Evolutionary conservation across 495 filamentous ascomycete species (phyloP), one percentile per base, ranked within the genome.

Genomic region (Bryoglossum gracile): DNA sequence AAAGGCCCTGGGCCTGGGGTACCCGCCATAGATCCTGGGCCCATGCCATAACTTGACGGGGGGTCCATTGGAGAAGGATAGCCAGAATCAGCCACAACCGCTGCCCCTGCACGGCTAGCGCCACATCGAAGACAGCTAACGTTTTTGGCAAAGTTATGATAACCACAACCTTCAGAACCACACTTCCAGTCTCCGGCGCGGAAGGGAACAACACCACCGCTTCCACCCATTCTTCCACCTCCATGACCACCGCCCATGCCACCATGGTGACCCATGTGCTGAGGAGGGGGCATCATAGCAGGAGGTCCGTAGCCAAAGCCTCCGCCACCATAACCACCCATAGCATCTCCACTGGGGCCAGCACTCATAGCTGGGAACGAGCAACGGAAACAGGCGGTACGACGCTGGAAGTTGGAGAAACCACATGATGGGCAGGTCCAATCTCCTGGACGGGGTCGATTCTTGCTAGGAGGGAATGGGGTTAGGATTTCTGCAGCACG

Each of bases 101-200:
- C 89, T 44, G 92, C 92, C 45, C 84, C 84, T 43, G 89, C 89
- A 56, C 92, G 87, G 63, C 89, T 92, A 18, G 89, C 94, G 59
- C 92, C 92, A 60, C 92, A 98, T 45, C 92, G 86, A 44, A 98
- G 77, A 66, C 92, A 98, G 64, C 86, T 92, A 54, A 96, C 91
- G 62, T 98, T 98, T 77, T 98, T 98, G 36, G 92, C 92, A 61
- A 98, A 98, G 67, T 98, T 98, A 68, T 98, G 92, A 59, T 98
- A 98, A 25, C 86, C 88, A 64, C 92, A 98, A n/a, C 89, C 89
- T 60, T 96, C 91, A 30, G 89, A 90, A 37, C 92, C 92, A 64
- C 92, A 98, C 63, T 95, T 96, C 92, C 92, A 98, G 64, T 98
- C 92, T 55, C 92, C 92, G 35, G 92, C 92, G 53, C 92, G 84